A percentile compares a stretch with the other conserved stretches of the same genome.
These are phyloP conservation scores for Heteromeles arbutifolia DNA, from an alignment of 306 rosid genomes.

Conservation along the genomic window DNA sequence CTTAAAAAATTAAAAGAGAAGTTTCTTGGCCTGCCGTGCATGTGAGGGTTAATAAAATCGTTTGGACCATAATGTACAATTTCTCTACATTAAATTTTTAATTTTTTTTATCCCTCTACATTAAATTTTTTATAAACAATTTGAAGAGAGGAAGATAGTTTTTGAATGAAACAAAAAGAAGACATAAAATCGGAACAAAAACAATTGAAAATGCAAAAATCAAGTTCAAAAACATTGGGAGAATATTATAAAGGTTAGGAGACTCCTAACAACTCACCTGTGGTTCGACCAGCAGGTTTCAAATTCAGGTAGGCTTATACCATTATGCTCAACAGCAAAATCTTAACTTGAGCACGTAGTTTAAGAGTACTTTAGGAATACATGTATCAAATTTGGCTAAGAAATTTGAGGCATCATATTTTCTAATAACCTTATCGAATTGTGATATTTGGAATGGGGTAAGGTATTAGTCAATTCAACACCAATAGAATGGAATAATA, in stretches of 20 bases:
- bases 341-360: too few species aligned
- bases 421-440: background rate
- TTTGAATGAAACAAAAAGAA: background rate
- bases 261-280: too few species aligned
- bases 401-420: too few species aligned
- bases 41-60: background rate
- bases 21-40: background rate
- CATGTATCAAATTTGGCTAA: background rate
- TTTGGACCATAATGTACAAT: background rate
- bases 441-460: background rate
- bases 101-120: background rate
- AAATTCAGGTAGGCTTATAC: too few species aligned
- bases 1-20: background rate
- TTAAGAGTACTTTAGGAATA: too few species aligned
- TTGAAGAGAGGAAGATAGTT: background rate
- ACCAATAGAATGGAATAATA: background rate
- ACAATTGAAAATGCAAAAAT: background rate
- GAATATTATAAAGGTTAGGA: too few species aligned
- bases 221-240: background rate
- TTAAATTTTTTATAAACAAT: background rate
- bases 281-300: too few species aligned
- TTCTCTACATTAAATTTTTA: background rate
- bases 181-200: background rate
- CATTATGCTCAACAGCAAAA: too few species aligned
- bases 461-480: background rate